phyloP scores from a whole-genome alignment of 2,329 filamentous ascomycete species.

The Pseudogymnoascus sp. region DNA sequence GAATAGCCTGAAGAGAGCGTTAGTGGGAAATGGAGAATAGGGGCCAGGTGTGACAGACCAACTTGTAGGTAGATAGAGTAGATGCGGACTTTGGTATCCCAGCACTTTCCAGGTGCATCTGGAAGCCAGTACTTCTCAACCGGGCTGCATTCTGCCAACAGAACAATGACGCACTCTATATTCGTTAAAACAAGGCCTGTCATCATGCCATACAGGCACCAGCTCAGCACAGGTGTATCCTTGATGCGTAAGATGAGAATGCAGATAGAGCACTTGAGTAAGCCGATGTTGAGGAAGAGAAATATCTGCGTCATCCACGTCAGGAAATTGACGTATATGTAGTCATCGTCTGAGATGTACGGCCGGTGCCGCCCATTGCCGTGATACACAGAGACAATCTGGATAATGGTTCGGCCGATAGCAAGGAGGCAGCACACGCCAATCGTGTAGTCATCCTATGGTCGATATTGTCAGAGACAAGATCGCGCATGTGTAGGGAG shows the following conservation, averaged over 20 bases:
- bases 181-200: too few species aligned
- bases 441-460: constrained; percentile 33
- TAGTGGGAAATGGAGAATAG: too few species aligned
- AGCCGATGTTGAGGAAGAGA: constrained; percentile 34
- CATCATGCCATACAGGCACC: too few species aligned
- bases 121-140: too few species aligned
- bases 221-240: too few species aligned
- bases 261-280: constrained; percentile 38
- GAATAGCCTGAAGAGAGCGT: too few species aligned
- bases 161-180: too few species aligned
- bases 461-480: neutral
- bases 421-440: constrained; percentile 26
- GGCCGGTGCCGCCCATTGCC: constrained; percentile 36
- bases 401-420: constrained; percentile 28
- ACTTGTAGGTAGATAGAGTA: too few species aligned
- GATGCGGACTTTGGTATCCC: too few species aligned
- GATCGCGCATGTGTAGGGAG: neutral
- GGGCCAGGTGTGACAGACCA: too few species aligned
- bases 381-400: constrained; percentile 29
- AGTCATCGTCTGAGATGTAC: constrained; percentile 29
- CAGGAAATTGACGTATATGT: constrained; percentile 32
- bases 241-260: constrained; percentile 31
- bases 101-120: too few species aligned
- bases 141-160: too few species aligned
- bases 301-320: constrained; percentile 36